A percentile compares a stretch with the other conserved stretches of the same genome.
Evolutionary conservation across 1,139 yeast genomes (phyloP).

Genomic region (Nakaseomyces glabratus): DNA sequence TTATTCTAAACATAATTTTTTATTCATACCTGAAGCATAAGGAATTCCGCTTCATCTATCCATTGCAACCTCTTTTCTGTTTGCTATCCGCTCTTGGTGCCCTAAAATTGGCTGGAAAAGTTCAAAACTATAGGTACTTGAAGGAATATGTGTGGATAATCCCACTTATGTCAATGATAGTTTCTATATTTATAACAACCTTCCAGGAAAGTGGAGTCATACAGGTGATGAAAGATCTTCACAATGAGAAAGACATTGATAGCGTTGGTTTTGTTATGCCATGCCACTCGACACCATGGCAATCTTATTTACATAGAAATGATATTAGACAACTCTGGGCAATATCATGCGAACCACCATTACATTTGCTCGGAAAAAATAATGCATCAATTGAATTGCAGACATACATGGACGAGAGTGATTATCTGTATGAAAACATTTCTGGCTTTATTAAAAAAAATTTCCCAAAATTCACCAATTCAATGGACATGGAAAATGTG

Average conservation of each 20-base stretch:
- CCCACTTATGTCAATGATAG: conserved; percentile 35
- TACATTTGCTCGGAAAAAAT: conserved; percentile 32
- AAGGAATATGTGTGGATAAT: conserved; percentile 12
- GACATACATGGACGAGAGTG: conserved; percentile 76
- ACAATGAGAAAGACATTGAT: conserved; percentile 35
- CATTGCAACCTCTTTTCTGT: conserved; percentile 68
- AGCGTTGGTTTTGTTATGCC: conserved; percentile 82
- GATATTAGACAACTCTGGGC: conserved; percentile 53
- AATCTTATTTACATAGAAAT: conserved; percentile 62
- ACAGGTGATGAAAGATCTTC: conserved; percentile 49
- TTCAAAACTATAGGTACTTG: neutral
- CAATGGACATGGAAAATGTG: neutral
- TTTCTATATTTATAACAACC: conserved; percentile 25
- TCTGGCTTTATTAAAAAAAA: conserved; percentile 39
- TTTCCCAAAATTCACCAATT: conserved; percentile 29
- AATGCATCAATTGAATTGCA: conserved; percentile 30
- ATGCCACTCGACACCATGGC: conserved; percentile 97
- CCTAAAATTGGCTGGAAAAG: conserved; percentile 7
- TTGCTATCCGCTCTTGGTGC: conserved; percentile 34
- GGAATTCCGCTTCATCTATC: conserved; percentile 86
- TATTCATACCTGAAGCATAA: conserved; percentile 73
- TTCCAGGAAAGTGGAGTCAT: conserved; percentile 82
- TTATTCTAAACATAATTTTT: conserved; percentile 38
- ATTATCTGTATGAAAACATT: conserved; percentile 66
- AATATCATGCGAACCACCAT: conserved; percentile 88